phyloP scores from a whole-genome alignment of 768 basidiomycete genomes.

The Cystofilobasidium macerans region DNA sequence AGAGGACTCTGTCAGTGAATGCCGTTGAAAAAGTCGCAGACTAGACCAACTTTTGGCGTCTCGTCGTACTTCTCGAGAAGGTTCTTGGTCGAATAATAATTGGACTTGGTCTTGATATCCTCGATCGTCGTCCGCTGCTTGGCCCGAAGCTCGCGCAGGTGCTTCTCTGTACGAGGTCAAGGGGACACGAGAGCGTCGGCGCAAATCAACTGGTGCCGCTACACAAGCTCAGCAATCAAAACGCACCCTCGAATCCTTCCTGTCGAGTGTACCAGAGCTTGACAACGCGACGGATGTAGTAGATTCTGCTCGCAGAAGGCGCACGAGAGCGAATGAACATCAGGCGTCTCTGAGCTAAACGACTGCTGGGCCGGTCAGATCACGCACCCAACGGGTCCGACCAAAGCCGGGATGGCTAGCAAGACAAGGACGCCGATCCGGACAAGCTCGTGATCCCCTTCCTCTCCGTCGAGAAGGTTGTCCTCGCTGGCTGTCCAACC shows the following conservation, averaged over 20 bases:
- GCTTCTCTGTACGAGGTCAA: conserved; percentile 54
- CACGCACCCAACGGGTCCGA: conserved; percentile 70
- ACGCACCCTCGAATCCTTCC: conserved; percentile 65
- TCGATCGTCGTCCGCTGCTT: conserved; percentile 76
- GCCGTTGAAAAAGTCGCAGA: background rate
- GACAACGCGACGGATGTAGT: conserved; percentile 67
- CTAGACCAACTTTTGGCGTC: background rate
- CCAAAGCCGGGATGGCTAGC: conserved; percentile 48
- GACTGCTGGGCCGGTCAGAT: background rate
- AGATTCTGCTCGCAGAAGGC: conserved; percentile 43
- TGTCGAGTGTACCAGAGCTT: conserved; percentile 73
- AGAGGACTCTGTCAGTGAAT: too few relatives aligned
- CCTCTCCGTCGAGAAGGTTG: background rate
- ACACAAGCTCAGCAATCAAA: background rate
- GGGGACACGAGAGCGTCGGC: too few relatives aligned
- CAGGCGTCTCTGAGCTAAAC: background rate
- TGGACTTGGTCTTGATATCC: conserved; percentile 95
- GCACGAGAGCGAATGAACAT: background rate
- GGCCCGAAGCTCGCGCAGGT: conserved; percentile 45
- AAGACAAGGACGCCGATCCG: conserved; percentile 35
- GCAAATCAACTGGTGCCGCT: too few relatives aligned
- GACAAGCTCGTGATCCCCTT: conserved; percentile 34
- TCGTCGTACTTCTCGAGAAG: conserved; percentile 85
- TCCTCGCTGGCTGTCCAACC: background rate
- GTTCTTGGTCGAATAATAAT: conserved; percentile 83